These are phyloP conservation scores for Talaromyces sp. DNA, from an alignment of 2,329 filamentous ascomycete species.

Conservation along the genomic window DNA sequence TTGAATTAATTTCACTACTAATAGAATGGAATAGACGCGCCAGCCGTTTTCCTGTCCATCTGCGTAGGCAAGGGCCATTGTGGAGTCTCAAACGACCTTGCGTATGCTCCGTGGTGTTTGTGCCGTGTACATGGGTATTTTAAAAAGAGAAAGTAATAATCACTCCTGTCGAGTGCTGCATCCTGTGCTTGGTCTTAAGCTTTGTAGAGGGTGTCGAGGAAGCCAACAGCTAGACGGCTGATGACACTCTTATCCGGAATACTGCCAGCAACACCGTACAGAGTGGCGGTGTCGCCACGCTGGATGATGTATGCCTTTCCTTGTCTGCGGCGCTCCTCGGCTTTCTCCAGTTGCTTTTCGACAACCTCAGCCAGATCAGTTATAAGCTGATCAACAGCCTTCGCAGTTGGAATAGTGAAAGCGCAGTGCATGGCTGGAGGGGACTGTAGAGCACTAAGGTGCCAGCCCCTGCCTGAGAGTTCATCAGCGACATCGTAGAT, in stretches of 20 bases:
- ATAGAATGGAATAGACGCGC: conserved; percentile 19
- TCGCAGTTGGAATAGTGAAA: conserved; percentile 83
- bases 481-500: conserved; percentile 93
- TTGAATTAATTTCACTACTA: conserved; percentile 13
- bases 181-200: no score
- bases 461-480: conserved; percentile 85
- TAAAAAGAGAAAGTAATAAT: background rate
- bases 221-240: conserved; percentile 84
- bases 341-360: conserved; percentile 75
- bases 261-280: conserved; percentile 94
- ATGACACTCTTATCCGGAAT: conserved; percentile 96
- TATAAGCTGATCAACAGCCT: conserved; percentile 78
- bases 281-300: conserved; percentile 73
- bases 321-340: conserved; percentile 66
- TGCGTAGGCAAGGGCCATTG: background rate
- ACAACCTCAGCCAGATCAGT: conserved; percentile 65
- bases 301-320: conserved; percentile 58
- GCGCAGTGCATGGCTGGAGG: conserved; percentile 93
- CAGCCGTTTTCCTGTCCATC: conserved; percentile 9
- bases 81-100: background rate
- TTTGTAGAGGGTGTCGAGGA: conserved; percentile 92
- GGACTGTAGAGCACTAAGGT: conserved; percentile 89
- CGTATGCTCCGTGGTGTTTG: background rate
- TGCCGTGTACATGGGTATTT: background rate
- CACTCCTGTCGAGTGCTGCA: no score